These are phyloP conservation scores for Murraya koenigii DNA, from an alignment of 345 rosid species.

Conservation along the genomic window DNA sequence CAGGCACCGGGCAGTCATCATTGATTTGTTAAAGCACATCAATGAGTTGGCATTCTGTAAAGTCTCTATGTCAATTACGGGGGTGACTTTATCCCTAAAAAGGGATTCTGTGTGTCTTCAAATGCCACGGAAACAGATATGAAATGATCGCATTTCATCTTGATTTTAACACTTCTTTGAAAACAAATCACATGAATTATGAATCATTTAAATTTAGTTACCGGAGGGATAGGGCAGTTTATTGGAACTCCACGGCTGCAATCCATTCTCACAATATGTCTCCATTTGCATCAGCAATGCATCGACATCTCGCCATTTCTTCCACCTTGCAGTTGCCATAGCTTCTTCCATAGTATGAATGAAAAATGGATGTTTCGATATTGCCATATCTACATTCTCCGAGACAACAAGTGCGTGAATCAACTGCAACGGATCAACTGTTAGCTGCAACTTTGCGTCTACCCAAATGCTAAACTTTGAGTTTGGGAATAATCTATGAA, in stretches of 20 bases:
- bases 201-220: slow-evolving; percentile 13
- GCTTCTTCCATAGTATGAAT: slow-evolving; percentile 90
- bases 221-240: slow-evolving; percentile 80
- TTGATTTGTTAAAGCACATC: not conserved
- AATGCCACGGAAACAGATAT: not conserved
- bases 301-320: slow-evolving; percentile 74
- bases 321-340: slow-evolving; percentile 94
- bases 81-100: not conserved
- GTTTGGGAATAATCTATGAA: slow-evolving; percentile 82
- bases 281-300: slow-evolving; percentile 77
- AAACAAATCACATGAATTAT: not conserved
- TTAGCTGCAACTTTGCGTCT: slow-evolving; percentile 77
- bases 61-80: not conserved
- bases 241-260: slow-evolving; percentile 72
- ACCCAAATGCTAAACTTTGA: slow-evolving; percentile 86
- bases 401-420: slow-evolving; percentile 63
- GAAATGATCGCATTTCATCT: too few relatives aligned
- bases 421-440: slow-evolving; percentile 75
- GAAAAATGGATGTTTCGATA: slow-evolving; percentile 71
- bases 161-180: too few relatives aligned
- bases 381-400: slow-evolving; percentile 60
- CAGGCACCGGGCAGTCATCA: not conserved
- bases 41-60: not conserved
- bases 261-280: slow-evolving; percentile 78
- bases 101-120: not conserved